Percentiles rank a stretch among this genome's conserved stretches.
Evolutionary conservation across 2,329 filamentous ascomycete genomes (phyloP).

Genomic region (Fusarium devonianum): DNA sequence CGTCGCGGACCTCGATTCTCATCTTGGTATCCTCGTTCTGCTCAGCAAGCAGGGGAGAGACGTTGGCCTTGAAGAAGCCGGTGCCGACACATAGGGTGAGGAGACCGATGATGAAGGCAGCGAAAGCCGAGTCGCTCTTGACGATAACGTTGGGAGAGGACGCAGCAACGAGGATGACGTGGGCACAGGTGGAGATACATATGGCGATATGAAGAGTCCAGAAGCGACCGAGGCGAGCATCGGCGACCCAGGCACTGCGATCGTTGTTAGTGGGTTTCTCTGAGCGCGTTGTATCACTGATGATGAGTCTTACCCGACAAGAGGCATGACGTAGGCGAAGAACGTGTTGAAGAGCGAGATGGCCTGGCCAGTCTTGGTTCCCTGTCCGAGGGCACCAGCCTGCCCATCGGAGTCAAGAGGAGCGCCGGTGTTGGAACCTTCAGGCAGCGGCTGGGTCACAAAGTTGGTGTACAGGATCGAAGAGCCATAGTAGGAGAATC

Average conservation of each 20-base stretch:
- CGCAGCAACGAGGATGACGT: conserved; percentile 70
- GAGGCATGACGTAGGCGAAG: conserved; percentile 67
- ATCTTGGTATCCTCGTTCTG: conserved; percentile 69
- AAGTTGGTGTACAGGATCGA: conserved; percentile 74
- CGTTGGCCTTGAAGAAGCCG: conserved; percentile 84
- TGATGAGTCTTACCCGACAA: conserved; percentile 55
- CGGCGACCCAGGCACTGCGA: conserved; percentile 62
- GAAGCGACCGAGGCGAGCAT: conserved; percentile 76
- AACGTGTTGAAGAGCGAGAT: conserved; percentile 64
- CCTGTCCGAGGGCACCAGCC: conserved; percentile 64
- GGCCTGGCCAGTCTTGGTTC: conserved; percentile 61
- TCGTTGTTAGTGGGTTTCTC: conserved; percentile 6
- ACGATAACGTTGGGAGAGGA: conserved; percentile 70
- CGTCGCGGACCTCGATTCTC: conserved; percentile 62
- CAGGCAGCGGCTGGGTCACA: conserved; percentile 63
- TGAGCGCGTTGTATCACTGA: neutral
- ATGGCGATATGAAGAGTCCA: conserved; percentile 75
- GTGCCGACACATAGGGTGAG: conserved; percentile 67
- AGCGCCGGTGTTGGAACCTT: conserved; percentile 62
- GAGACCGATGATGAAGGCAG: conserved; percentile 72
- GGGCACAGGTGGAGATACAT: conserved; percentile 68
- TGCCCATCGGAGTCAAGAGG: conserved; percentile 44
- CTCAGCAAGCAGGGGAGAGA: conserved; percentile 75
- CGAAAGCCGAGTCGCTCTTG: conserved; percentile 64
- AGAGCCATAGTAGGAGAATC: conserved; percentile 80